phyloP scores from a whole-genome alignment of 176 grass and related monocot genomes.

The bread wheat (Triticum aestivum) region IWGSC_CS_RefSeq_v2.1 NC_057801.1:723970272-723970771 shows the following conservation, averaged over 20 bases:
- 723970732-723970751: conserved; percentile 58
- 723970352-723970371: no score
- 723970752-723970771: conserved; percentile 92
- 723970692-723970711: conserved; percentile 74
- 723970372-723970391: background rate
- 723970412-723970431: conserved; percentile 32
- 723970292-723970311: no score
- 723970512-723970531: conserved; percentile 30
- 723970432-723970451: conserved; percentile 64
- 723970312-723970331: no score
- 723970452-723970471: conserved; percentile 84
- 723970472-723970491: conserved; percentile 82
- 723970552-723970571: no score
- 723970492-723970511: conserved; percentile 88
- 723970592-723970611: no score
- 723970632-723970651: no score
- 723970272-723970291: no score
- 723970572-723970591: no score
- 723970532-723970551: no score
- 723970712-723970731: conserved; percentile 77
- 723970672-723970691: conserved; percentile 77
- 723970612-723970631: no score
- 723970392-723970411: conserved; percentile 20
- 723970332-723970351: no score
- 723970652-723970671: background rate